Percentiles rank a stretch among this genome's conserved stretches.
Evolutionary conservation across 208 protist species (phyloP).

Genomic region (Leishmania arabica): DNA sequence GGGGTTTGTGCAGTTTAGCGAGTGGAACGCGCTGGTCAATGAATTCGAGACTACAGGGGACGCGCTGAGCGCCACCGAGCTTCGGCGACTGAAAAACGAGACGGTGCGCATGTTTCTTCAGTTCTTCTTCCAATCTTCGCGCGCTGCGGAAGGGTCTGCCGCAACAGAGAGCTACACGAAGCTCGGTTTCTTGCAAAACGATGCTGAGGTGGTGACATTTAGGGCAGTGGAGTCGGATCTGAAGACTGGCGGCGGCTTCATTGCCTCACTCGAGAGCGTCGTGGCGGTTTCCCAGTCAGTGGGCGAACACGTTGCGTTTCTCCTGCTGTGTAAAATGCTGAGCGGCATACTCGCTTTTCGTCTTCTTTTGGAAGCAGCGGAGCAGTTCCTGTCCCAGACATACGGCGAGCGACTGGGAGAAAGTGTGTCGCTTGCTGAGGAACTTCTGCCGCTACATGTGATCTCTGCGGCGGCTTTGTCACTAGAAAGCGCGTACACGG

Average conservation of each 20-base stretch:
- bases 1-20: constrained; percentile 60
- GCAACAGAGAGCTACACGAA: constrained; percentile 17
- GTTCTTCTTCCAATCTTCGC: constrained; percentile 52
- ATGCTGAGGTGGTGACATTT: constrained; percentile 59
- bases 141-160: constrained; percentile 12
- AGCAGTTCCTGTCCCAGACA: constrained; percentile 41
- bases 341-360: constrained; percentile 47
- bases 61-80: constrained; percentile 21
- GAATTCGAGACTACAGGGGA: constrained; percentile 21
- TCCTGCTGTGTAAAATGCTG: constrained; percentile 30
- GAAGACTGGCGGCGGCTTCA: neutral
- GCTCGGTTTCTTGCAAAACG: constrained; percentile 39
- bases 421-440: constrained; percentile 11
- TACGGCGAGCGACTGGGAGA: constrained; percentile 23
- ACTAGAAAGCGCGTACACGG: constrained; percentile 5
- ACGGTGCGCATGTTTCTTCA: constrained; percentile 41
- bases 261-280: constrained; percentile 14
- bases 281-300: neutral
- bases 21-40: constrained; percentile 30
- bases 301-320: constrained; percentile 4
- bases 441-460: constrained; percentile 15
- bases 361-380: constrained; percentile 47
- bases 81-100: constrained; percentile 22
- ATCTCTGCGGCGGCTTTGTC: constrained; percentile 6
- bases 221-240: constrained; percentile 36